phyloP scores from a whole-genome alignment of 306 rosid genomes.

The Hylodesmum podocarpum region DNA sequence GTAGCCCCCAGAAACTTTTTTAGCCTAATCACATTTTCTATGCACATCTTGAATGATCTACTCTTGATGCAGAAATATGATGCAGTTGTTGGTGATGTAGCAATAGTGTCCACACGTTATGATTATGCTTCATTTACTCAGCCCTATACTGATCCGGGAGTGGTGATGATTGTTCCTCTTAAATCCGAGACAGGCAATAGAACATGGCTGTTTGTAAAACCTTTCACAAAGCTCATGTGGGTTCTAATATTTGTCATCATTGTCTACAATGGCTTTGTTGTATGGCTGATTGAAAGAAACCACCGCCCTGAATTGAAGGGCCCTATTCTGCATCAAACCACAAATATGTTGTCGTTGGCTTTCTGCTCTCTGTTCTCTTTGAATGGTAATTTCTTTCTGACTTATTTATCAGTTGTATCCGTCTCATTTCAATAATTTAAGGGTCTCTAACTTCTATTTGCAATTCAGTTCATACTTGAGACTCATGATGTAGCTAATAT shows the following conservation, averaged over 20 bases:
- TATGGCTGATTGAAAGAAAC: slow-evolving; percentile 54
- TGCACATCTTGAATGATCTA: neutral
- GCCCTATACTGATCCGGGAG: slow-evolving; percentile 50
- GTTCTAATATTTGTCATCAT: slow-evolving; percentile 24
- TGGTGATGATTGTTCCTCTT: slow-evolving; percentile 51
- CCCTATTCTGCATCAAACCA: slow-evolving; percentile 37
- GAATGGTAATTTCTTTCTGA: slow-evolving; percentile 35
- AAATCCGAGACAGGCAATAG: slow-evolving; percentile 15
- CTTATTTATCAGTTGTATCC: neutral
- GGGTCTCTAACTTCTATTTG: neutral
- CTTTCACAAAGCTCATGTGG: slow-evolving; percentile 56
- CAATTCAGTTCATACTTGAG: neutral
- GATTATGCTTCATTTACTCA: slow-evolving; percentile 39
- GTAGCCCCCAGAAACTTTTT: neutral
- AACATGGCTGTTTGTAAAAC: slow-evolving; percentile 47
- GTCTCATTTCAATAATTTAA: neutral
- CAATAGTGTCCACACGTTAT: slow-evolving; percentile 35
- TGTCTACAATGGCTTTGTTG: slow-evolving; percentile 51
- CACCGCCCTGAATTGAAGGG: slow-evolving; percentile 31
- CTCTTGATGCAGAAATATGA: slow-evolving; percentile 27
- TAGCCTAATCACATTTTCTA: neutral
- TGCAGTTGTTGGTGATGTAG: slow-evolving; percentile 52
- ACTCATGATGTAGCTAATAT: neutral
- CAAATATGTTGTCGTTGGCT: slow-evolving; percentile 38
- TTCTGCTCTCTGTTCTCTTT: slow-evolving; percentile 47